These are phyloP conservation scores for Phaseolus lunatus DNA, from an alignment of 306 rosid genomes.

Conservation along the genomic window DNA sequence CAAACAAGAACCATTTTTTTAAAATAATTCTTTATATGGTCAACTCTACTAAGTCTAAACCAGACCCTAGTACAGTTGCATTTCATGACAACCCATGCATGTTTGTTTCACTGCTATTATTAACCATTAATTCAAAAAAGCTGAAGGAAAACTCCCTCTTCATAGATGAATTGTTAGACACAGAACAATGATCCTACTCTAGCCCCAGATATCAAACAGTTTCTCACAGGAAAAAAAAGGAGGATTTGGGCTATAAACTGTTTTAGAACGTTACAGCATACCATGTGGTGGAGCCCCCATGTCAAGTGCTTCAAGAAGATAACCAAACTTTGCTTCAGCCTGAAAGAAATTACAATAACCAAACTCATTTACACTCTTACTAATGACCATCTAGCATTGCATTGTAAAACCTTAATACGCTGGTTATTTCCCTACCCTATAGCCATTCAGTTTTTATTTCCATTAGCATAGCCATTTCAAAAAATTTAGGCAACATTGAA, in stretches of 20 bases:
- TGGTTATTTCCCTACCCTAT: neutral
- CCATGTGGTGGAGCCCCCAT: conserved; percentile 99
- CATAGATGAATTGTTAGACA: too few relatives aligned
- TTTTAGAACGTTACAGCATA: conserved; percentile 49
- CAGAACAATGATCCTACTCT: conserved; percentile 7
- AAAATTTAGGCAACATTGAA: conserved; percentile 24
- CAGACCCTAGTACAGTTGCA: neutral
- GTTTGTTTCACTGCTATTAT: conserved; percentile 14
- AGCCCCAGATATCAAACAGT: neutral
- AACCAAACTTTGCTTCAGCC: conserved; percentile 97
- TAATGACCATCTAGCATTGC: neutral
- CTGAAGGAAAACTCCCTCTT: neutral
- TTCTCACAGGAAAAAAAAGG: conserved; percentile 1
- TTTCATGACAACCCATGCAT: neutral
- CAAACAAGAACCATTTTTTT: neutral
- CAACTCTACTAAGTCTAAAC: neutral
- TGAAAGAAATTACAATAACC: conserved; percentile 52
- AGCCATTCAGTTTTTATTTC: neutral
- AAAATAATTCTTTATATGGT: too few relatives aligned
- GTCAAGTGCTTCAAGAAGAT: conserved; percentile 96
- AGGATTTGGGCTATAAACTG: conserved; percentile 9
- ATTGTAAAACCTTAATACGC: neutral
- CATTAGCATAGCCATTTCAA: neutral
- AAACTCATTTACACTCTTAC: too few relatives aligned
- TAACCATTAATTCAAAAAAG: neutral